Base-by-base conservation (phyloP, 371 early-diverging fungal genomes). In the Rhizomucor pusillus region DNA sequence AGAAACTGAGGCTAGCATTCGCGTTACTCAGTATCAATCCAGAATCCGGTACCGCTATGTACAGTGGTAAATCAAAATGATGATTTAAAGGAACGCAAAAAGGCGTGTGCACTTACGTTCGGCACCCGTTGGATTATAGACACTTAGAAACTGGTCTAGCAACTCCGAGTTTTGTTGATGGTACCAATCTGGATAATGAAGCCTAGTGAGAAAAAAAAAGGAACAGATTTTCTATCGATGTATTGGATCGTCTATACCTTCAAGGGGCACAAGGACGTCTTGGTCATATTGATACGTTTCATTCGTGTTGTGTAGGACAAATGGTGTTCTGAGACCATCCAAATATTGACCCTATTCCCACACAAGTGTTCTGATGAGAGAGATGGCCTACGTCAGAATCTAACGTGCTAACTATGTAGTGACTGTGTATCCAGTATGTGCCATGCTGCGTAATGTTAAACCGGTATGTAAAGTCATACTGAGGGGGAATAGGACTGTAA, bases 391-490 rank as follows among this genome's bases (percentile, higher is more conserved):
- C 16, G 39, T 12, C 14, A 52, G 18, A 20, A 14, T 36, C 4
- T 33, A 25, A 40, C n/a, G 36, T 16, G 18, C 25, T 56, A 52
- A 59, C 65, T 57, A 48, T 61, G 57, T 45, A 61, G 59, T 90
- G 90, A 14, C 79, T 77, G 48, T 92, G 92, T 53, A 79, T 77
- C 90, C 90, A 90, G 72, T 76, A 90, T 14, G 89, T 84, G 6
- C 91, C 91, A 13, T 65, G 51, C 57, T 90, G 87, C 5, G 74
- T 57, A 39, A 83, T 74, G 14, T 73, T 76, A 49, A 85, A 80
- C 35, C 70, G 76, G 71, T 91, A 90, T 18, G 82, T 82, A 56
- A 82, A 81, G 52, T 76, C 74, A 46, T 63, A 52, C 7, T 71
- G 69, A 3, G 84, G 81, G 0, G 81, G 77, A 47, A 80, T 72